Conservation (phyloP, 2,329 filamentous ascomycete species). For the Ophiosphaerella narmari region DNA sequence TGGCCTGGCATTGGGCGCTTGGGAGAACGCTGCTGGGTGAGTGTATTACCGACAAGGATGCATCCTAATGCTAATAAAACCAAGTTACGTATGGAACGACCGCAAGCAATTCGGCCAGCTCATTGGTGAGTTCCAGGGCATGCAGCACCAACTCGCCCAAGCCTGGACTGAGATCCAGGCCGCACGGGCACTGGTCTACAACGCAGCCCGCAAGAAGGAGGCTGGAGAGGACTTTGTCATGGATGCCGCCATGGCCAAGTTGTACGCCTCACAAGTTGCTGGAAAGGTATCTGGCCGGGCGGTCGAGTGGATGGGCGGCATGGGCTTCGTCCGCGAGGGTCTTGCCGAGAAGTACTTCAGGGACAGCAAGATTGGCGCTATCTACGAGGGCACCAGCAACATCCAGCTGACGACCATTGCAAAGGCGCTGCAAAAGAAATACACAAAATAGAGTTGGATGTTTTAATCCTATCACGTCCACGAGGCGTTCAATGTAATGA, state of each 20-base stretch:
- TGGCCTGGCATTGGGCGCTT: conserved; percentile 89
- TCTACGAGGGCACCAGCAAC: conserved; percentile 90
- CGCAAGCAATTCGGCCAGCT: conserved; percentile 93
- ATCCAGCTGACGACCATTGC: conserved; percentile 74
- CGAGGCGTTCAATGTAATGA: neutral
- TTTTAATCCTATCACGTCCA: neutral
- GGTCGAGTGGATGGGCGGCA: conserved; percentile 99
- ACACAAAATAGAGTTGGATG: conserved; percentile 56
- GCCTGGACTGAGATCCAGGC: conserved; percentile 92
- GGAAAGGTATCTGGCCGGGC: conserved; percentile 82
- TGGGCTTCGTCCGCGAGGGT: conserved; percentile 97
- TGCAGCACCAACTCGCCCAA: conserved; percentile 99
- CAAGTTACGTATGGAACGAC: conserved; percentile 94
- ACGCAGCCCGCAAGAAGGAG: conserved; percentile 97
- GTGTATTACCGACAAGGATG: conserved; percentile 22
- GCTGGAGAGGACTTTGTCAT: conserved; percentile 92
- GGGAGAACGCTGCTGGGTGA: conserved; percentile 86
- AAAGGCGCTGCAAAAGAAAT: conserved; percentile 70
- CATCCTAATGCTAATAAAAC: conserved; percentile 11
- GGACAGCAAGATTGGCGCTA: conserved; percentile 97
- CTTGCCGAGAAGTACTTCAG: conserved; percentile 97
- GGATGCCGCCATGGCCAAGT: conserved; percentile 98
- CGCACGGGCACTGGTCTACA: conserved; percentile 90
- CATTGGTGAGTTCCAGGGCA: conserved; percentile 96
- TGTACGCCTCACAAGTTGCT: conserved; percentile 91